A percentile compares a stretch with the other conserved stretches of the same genome.
phyloP scores from a whole-genome alignment of 1,284 basidiomycete species.

The Neonothopanus nambi region DNA sequence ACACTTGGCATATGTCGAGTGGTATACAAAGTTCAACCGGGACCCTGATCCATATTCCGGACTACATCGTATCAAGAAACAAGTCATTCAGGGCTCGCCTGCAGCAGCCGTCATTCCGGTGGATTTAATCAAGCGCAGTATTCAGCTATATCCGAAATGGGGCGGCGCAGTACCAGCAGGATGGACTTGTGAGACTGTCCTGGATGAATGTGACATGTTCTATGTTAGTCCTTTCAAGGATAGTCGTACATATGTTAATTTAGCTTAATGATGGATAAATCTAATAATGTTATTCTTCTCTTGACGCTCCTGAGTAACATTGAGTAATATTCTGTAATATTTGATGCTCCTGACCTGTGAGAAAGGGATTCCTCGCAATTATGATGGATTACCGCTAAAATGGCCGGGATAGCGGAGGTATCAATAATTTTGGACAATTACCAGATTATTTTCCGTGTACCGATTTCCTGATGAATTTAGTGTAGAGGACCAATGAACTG shows the following conservation, averaged over 20 bases:
- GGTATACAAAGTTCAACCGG: neutral
- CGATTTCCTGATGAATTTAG: conserved; percentile 3
- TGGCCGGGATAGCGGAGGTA: too few relatives aligned
- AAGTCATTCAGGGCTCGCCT: neutral
- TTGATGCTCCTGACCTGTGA: too few relatives aligned
- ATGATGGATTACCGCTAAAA: too few relatives aligned
- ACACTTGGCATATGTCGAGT: conserved; percentile 1
- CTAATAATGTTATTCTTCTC: neutral
- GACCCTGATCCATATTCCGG: neutral
- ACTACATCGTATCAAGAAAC: neutral
- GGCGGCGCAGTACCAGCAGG: neutral
- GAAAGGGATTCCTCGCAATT: too few relatives aligned
- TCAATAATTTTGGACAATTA: neutral
- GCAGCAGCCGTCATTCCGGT: conserved; percentile 1
- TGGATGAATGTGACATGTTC: conserved; percentile 1
- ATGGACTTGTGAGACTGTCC: neutral
- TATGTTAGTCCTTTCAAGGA: conserved; percentile 1
- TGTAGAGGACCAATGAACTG: too few relatives aligned
- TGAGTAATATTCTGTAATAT: too few relatives aligned
- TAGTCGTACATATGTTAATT: conserved; percentile 2
- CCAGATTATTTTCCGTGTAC: neutral
- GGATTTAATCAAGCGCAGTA: neutral
- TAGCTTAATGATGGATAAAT: neutral
- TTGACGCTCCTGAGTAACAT: too few relatives aligned
- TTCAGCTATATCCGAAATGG: conserved; percentile 9